Base-by-base conservation (phyloP, 805 yeast species). In the Schizosaccharomyces lindneri region DNA sequence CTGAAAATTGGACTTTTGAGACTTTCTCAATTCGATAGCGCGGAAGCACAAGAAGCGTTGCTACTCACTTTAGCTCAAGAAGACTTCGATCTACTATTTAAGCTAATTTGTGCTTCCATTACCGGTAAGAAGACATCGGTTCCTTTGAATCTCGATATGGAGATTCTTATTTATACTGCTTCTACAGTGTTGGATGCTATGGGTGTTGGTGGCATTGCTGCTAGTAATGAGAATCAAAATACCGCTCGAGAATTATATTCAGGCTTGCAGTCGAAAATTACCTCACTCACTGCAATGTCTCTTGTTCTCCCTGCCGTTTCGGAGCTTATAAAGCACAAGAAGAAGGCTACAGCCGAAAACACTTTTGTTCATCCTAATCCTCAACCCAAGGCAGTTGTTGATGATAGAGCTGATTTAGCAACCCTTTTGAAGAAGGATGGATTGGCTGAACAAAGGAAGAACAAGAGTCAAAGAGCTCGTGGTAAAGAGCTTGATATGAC, bases 301-400 rank as follows among this genome's bases (percentile, higher is more conserved):
- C 36, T 51, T 21, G 36, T 24, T 29, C 36, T 51, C 31, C 57
- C 57, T 51, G 57, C 57, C 9, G 32, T 51, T 24, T 24, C 57
- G 5, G 57, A 51, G 5, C 31, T 51, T 15, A 29, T 51, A 19
- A 51, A 51, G 39, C 57, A 29, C 5, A 51, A 24, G 32, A 21
- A 29, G 32, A 29, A 29, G 31, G 36, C 11, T 17, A 4, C 6
- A 5, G 57, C 57, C 5, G 57, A 29, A 21, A 17, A 17, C 7
- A 29, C n/a, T 21, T 17, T 17, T 21, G 31, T 51, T 29, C 27
- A 51, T 48, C 21, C 43, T 27, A 57, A 36, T 17, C 60, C 60
- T 19, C 60, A 31, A 32, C 60, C 60, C 7, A 57, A 57, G 27
- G 60, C 60, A 11, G 46, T 57, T 57, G 48, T 41, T n/a, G 48